A percentile compares a stretch with the other conserved stretches of the same genome.
Conservation (phyloP, 257 asterid genomes). For the Ocimum tenuiflorum region DNA sequence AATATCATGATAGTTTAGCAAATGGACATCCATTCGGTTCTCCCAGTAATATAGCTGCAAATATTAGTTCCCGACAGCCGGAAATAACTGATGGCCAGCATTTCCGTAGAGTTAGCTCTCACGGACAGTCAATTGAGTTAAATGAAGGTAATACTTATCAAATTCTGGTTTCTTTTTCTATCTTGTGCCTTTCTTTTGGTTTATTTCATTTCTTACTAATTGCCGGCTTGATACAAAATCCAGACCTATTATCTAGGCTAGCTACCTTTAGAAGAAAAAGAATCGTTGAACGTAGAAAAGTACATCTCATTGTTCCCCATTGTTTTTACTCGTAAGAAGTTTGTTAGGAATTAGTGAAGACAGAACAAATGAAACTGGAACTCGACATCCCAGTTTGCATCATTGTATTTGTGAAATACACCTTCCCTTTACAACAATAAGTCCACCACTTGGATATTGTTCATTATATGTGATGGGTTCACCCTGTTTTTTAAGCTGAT, state of each 20-base stretch:
- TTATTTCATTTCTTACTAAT: neutral
- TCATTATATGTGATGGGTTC: neutral
- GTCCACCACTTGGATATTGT: neutral
- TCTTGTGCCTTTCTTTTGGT: neutral
- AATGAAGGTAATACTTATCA: conserved; percentile 44
- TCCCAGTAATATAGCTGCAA: conserved; percentile 55
- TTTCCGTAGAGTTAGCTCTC: conserved; percentile 48
- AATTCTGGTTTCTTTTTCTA: too few species aligned
- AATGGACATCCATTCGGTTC: conserved; percentile 60
- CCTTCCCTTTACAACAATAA: too few species aligned
- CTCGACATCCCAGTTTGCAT: neutral
- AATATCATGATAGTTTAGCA: conserved; percentile 59
- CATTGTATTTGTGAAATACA: too few species aligned
- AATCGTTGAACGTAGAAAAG: neutral
- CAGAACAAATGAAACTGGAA: neutral
- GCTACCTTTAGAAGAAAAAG: neutral
- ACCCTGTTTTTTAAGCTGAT: neutral
- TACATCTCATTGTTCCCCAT: neutral
- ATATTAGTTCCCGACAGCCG: conserved; percentile 42
- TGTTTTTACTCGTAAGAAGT: neutral
- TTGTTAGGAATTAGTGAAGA: too few species aligned
- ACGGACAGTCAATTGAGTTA: conserved; percentile 54
- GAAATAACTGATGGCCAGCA: conserved; percentile 59
- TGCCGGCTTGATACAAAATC: neutral
- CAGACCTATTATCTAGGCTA: neutral